Conservation (phyloP, 208 protist genomes). For the Leishmania turanica region DNA sequence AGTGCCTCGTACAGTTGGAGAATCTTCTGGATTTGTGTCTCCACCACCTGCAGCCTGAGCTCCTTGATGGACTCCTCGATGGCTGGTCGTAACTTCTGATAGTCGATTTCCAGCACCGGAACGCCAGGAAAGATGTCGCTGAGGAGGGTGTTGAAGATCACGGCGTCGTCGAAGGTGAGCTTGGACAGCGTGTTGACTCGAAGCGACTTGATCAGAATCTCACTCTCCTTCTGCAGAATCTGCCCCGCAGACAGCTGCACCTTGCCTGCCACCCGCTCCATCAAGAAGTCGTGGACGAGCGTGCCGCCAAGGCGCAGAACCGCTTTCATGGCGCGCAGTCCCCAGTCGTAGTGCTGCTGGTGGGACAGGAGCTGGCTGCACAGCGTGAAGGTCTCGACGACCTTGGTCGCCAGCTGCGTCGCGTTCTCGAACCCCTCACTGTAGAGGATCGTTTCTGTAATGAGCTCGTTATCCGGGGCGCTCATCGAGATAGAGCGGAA, state of each 20-base stretch:
- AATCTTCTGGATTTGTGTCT: conserved; percentile 93
- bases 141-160: conserved; percentile 95
- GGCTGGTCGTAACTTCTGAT: conserved; percentile 91
- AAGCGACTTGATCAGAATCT: conserved; percentile 97
- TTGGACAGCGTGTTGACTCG: conserved; percentile 98
- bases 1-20: conserved; percentile 97
- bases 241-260: conserved; percentile 57
- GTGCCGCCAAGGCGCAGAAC: conserved; percentile 93
- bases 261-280: conserved; percentile 78
- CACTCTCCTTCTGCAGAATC: conserved; percentile 86
- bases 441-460: conserved; percentile 98
- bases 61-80: conserved; percentile 91
- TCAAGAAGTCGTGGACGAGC: conserved; percentile 89
- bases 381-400: conserved; percentile 95
- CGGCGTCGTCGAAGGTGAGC: conserved; percentile 95
- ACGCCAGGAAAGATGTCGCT: conserved; percentile 95
- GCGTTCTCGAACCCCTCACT: conserved; percentile 97
- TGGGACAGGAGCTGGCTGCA: conserved; percentile 94
- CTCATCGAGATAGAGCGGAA: conserved; percentile 99
- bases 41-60: conserved; percentile 88
- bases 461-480: conserved; percentile 97
- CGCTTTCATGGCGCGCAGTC: conserved; percentile 97
- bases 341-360: conserved; percentile 99
- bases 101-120: conserved; percentile 90
- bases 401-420: conserved; percentile 92